phyloP scores from a whole-genome alignment of 352 stramenopile genomes.

The Achlya hypogyna region DNA sequence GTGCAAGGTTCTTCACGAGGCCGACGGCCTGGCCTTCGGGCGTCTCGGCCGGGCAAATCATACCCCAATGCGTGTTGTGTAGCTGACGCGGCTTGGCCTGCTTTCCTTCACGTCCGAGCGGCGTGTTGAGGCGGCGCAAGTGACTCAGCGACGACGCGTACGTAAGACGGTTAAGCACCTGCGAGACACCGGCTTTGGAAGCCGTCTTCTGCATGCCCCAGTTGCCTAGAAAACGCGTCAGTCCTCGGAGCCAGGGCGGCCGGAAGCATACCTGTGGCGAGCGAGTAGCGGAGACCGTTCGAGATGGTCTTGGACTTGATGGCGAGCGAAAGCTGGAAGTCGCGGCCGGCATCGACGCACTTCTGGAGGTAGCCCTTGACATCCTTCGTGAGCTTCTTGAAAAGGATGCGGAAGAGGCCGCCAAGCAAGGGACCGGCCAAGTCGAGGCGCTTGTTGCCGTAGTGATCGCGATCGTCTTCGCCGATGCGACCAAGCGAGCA shows the following conservation, averaged over 20 bases:
- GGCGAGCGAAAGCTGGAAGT: constrained; percentile 96
- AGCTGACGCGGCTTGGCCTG: constrained; percentile 98
- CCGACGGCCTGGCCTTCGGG: constrained; percentile 93
- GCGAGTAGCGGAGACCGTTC: constrained; percentile 96
- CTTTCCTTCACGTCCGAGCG: constrained; percentile 97
- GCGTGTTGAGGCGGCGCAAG: constrained; percentile 98
- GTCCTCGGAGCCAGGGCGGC: too few species aligned
- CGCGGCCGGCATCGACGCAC: constrained; percentile 86
- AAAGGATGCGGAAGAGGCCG: constrained; percentile 96
- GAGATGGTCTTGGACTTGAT: constrained; percentile 98
- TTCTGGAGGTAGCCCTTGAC: constrained; percentile 91
- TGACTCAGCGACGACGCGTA: constrained; percentile 98
- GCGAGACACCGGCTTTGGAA: constrained; percentile 97
- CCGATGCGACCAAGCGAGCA: constrained; percentile 95
- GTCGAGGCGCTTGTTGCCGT: constrained; percentile 99
- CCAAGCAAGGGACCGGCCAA: constrained; percentile 96
- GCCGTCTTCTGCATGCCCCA: constrained; percentile 94
- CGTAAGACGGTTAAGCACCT: constrained; percentile 98
- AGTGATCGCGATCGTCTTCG: constrained; percentile 99
- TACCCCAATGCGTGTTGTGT: constrained; percentile 99
- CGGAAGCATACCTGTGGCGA: too few species aligned
- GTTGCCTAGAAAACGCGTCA: too few species aligned
- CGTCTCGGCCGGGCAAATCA: constrained; percentile 97
- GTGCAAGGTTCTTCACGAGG: constrained; percentile 97
- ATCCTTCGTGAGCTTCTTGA: constrained; percentile 99